Percentiles rank a stretch among this genome's conserved stretches.
phyloP scores from a whole-genome alignment of 805 yeast genomes.

The Dipodascopsis uninucleata region DNA sequence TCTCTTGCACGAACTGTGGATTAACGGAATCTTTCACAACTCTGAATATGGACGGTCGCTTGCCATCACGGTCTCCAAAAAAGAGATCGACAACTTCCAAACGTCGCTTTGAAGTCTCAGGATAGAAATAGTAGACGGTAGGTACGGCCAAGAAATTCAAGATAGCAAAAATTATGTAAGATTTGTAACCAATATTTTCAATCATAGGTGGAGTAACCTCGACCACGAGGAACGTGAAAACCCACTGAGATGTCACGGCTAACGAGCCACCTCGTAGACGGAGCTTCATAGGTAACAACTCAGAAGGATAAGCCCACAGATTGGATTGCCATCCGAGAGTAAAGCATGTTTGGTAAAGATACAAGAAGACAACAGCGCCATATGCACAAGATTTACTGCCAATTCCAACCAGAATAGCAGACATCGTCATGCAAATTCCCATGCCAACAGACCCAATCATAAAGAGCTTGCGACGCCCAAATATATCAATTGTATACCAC shows the following conservation, averaged over 20 bases:
- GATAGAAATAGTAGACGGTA: slow-evolving; percentile 47
- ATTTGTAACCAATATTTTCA: slow-evolving; percentile 48
- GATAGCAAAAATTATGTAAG: slow-evolving; percentile 59
- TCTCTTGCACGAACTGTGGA: slow-evolving; percentile 9
- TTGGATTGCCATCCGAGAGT: slow-evolving; percentile 28
- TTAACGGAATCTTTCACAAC: slow-evolving; percentile 18
- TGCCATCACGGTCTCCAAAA: slow-evolving; percentile 27
- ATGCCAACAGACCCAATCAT: slow-evolving; percentile 51
- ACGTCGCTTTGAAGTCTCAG: slow-evolving; percentile 59
- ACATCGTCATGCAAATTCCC: slow-evolving; percentile 36
- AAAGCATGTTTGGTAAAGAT: slow-evolving; percentile 17
- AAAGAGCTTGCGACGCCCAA: slow-evolving; percentile 66
- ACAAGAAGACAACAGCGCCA: slow-evolving; percentile 17
- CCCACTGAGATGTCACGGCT: slow-evolving; percentile 57
- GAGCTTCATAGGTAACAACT: slow-evolving; percentile 50
- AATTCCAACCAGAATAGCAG: slow-evolving; percentile 17
- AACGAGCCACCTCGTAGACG: slow-evolving; percentile 54
- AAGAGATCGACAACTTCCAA: slow-evolving; percentile 41
- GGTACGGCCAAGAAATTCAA: slow-evolving; percentile 48
- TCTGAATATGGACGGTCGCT: slow-evolving; percentile 13
- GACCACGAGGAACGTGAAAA: slow-evolving; percentile 55
- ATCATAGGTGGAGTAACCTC: slow-evolving; percentile 53
- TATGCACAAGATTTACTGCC: slow-evolving; percentile 13
- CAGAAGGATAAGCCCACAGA: slow-evolving; percentile 58
- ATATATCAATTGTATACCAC: slow-evolving; percentile 18